These are phyloP conservation scores for Fusarium buxicola DNA, from an alignment of 2,329 filamentous ascomycete genomes.

Conservation along the genomic window DNA sequence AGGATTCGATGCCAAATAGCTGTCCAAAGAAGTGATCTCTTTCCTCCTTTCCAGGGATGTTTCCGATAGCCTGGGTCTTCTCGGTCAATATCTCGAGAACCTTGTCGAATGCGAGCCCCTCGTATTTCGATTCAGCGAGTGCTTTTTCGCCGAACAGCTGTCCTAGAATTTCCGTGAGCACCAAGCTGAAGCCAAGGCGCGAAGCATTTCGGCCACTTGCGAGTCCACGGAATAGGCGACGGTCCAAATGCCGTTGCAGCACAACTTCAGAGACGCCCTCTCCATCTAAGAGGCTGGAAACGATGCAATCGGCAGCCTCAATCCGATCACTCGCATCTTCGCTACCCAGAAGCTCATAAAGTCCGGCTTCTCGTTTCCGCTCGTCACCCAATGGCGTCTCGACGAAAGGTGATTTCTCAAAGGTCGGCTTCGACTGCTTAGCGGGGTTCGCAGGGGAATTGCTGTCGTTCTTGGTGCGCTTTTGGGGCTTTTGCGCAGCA, in stretches of 20 bases:
- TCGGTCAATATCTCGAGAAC: conserved; percentile 65
- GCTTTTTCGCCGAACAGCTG: conserved; percentile 71
- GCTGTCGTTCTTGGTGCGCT: conserved; percentile 49
- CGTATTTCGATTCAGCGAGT: conserved; percentile 60
- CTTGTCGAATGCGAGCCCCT: conserved; percentile 66
- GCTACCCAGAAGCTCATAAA: conserved; percentile 72
- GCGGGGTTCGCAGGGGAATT: conserved; percentile 34
- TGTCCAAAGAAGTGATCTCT: conserved; percentile 87
- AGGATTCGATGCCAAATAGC: conserved; percentile 87
- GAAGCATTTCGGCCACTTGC: conserved; percentile 92
- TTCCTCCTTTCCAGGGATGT: conserved; percentile 77
- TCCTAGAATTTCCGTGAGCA: conserved; percentile 82
- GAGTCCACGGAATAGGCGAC: conserved; percentile 84
- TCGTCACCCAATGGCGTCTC: conserved; percentile 65
- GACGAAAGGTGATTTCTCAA: conserved; percentile 59
- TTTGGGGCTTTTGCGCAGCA: conserved; percentile 42
- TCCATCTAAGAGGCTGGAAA: conserved; percentile 65
- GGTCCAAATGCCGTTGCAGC: conserved; percentile 69
- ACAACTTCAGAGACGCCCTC: conserved; percentile 64
- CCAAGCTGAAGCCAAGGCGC: conserved; percentile 88
- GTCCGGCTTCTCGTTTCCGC: conserved; percentile 66
- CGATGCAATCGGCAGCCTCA: conserved; percentile 67
- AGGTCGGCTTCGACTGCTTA: conserved; percentile 40
- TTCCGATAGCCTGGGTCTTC: conserved; percentile 66
- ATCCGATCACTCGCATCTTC: conserved; percentile 68